Evolutionary conservation across 495 filamentous ascomycete genomes (phyloP), one percentile per base, ranked within the genome.

Genomic region (Collariella sp.): DNA sequence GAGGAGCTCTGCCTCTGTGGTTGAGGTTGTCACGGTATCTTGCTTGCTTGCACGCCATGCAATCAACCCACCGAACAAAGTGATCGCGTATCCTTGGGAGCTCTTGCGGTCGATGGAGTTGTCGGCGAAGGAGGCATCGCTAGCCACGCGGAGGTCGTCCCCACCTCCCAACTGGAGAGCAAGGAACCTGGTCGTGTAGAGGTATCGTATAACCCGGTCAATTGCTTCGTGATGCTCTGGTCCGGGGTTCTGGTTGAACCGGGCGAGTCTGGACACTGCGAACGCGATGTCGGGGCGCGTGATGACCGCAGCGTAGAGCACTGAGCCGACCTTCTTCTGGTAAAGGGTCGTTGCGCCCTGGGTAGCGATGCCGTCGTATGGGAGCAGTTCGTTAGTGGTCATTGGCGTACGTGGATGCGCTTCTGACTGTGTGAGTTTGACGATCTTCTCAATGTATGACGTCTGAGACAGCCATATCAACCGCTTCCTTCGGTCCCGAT

Each of bases 1-100:
- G 0, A 66, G 29, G 1, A 66, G 44, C 33, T 66, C 61, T 2
- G 62, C 57, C 42, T 67, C 57, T n/a, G 64, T 63, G n/a, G 63
- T 68, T 13, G 62, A 66, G n/a, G 58, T 66, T 9, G 61, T 64
- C 16, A 64, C 61, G 5, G 46, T 60, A 24, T 59, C 47, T 49
- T 66, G 60, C 34, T 63, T 55, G 15, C 54, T 59, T 2, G 62
- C 58, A 41, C 62, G 54, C 58, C 52, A 66, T 20, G 51, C 56
- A 31, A 66, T 60, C 12, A 62, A 39, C 15, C 54, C 45, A 12
- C 56, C 54, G 43, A 57, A 68, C 4, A 66, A 47, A 18, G 58
- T 60, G 13, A 66, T 64, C 0, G 64, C 24, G 46, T 62, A 67
- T 1, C 47, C 62, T 36, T 61, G 50, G 26, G 40, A 47, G 33